Conservation (phyloP, 1,139 yeast genomes). For the Kodamaea sp. region DNA sequence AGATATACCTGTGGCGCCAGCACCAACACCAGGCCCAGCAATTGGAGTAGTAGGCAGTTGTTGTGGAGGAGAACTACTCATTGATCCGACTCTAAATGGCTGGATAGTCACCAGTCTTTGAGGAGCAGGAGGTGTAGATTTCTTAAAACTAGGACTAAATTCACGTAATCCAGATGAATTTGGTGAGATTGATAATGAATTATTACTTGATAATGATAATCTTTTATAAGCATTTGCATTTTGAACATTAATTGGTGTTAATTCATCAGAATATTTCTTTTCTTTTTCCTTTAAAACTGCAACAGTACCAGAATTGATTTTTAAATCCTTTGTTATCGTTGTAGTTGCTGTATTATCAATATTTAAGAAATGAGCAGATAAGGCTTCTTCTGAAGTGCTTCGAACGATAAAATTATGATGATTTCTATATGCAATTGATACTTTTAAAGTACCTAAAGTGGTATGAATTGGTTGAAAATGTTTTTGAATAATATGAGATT, state of each 20-base stretch:
- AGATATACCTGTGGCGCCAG: constrained; percentile 9
- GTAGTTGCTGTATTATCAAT: constrained; percentile 32
- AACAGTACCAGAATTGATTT: not conserved
- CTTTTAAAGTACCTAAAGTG: constrained; percentile 65
- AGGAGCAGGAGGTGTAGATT: constrained; percentile 18
- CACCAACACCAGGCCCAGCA: constrained; percentile 17
- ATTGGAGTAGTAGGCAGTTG: constrained; percentile 12
- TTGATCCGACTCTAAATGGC: constrained; percentile 61
- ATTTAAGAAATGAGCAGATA: constrained; percentile 55
- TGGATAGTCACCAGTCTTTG: constrained; percentile 40
- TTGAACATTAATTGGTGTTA: too few relatives aligned
- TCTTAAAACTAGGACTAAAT: constrained; percentile 11
- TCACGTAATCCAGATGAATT: constrained; percentile 18
- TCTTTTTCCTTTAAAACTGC: constrained; percentile 4
- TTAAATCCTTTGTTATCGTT: not conserved
- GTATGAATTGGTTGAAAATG: constrained; percentile 69
- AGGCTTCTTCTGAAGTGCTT: constrained; percentile 57
- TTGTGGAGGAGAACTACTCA: constrained; percentile 48
- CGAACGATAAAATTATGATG: constrained; percentile 65
- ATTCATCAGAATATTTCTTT: not conserved
- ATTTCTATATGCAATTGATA: constrained; percentile 75
- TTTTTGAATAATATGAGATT: constrained; percentile 56
- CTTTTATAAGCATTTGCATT: constrained; percentile 10
- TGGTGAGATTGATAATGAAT: constrained; percentile 32
- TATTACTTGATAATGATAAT: constrained; percentile 13